Evolutionary conservation across 2,329 filamentous ascomycete genomes (phyloP), one percentile per base, ranked within the genome.

Genomic region (Teratosphaeria destructans): DNA sequence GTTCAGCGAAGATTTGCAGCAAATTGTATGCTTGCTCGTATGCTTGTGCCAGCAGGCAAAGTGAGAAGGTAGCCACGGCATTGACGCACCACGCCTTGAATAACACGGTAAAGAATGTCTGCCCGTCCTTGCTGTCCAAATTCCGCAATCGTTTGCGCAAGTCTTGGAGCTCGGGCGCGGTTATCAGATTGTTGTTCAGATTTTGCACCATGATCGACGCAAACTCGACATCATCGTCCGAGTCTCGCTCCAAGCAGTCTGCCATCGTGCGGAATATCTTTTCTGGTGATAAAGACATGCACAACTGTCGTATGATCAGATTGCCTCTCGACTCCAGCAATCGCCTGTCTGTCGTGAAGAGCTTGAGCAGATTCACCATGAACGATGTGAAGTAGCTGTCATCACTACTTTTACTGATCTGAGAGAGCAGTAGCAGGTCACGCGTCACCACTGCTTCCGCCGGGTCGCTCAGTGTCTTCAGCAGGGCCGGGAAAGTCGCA

Each of bases 181-280:
- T 99, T 65, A 99, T 96, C 58, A 99, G 85, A 68, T 99, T 99
- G 74, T 99, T 99, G 77, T 99, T 99, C 57, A 99, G 81, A 69
- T 97, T 97, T 73, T 99, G 94, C 34, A 99, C 91, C 94, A 99
- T 99, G 68, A 99, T 97, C 71, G 93, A 96, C 16, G 94, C 93
- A 74, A 99, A 99, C 72, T 99, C 95, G 52, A 99, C 85, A 71
- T 99, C 94, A 75, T 82, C 78, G 65, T 97, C 94, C 11, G 55
- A 49, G 54, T 99, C 94, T 70, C 92, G 95, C 73, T 97, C 94
- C 10, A 99, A 88, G 66, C 94, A 96, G 68, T 99, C 94, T 29
- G 94, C 95, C 64, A 99, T 80, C 2, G 91, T 97, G 35, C 94
- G 85, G 70, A 97, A 99, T 60, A 99, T 99, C 54, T 92, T 85